These are phyloP conservation scores for Tuber calosporum DNA, from an alignment of 495 filamentous ascomycete genomes.

Conservation along the genomic window DNA sequence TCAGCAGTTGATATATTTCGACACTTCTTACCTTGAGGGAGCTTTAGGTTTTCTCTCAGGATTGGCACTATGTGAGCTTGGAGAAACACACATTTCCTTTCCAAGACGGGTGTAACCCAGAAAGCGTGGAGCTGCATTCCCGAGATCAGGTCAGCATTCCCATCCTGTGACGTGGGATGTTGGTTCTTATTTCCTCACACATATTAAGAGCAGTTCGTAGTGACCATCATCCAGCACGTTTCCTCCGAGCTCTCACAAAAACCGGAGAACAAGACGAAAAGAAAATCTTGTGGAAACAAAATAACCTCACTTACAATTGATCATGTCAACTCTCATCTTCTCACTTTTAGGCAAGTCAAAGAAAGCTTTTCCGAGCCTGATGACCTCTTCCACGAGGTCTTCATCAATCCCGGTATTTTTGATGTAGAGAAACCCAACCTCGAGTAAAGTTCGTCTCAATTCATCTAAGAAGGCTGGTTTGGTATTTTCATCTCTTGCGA, in stretches of 20 bases:
- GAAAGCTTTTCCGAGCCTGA: slow-evolving; percentile 61
- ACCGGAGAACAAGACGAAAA: neutral
- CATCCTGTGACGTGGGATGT: slow-evolving; percentile 5
- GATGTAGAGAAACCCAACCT: slow-evolving; percentile 91
- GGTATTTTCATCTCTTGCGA: slow-evolving; percentile 55
- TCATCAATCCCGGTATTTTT: slow-evolving; percentile 71
- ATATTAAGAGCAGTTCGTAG: neutral
- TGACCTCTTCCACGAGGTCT: slow-evolving; percentile 59
- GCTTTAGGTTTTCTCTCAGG: slow-evolving; percentile 3
- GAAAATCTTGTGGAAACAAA: neutral
- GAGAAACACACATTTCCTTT: slow-evolving; percentile 49
- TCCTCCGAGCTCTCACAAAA: neutral
- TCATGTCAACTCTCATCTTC: slow-evolving; percentile 50
- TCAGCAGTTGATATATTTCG: slow-evolving; percentile 6
- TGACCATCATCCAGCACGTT: neutral
- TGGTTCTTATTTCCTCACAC: neutral
- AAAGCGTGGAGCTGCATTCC: slow-evolving; percentile 44
- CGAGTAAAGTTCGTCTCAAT: slow-evolving; percentile 71
- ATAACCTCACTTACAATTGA: slow-evolving; percentile 28
- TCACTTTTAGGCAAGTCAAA: slow-evolving; percentile 78
- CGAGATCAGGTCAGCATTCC: slow-evolving; percentile 15
- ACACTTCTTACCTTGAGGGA: neutral
- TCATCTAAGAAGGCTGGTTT: slow-evolving; percentile 66
- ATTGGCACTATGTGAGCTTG: neutral
- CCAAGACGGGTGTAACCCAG: slow-evolving; percentile 57